These are phyloP conservation scores for Rhododendron williamsianum DNA, from an alignment of 148 eudicot species.

Conservation along the genomic window DNA sequence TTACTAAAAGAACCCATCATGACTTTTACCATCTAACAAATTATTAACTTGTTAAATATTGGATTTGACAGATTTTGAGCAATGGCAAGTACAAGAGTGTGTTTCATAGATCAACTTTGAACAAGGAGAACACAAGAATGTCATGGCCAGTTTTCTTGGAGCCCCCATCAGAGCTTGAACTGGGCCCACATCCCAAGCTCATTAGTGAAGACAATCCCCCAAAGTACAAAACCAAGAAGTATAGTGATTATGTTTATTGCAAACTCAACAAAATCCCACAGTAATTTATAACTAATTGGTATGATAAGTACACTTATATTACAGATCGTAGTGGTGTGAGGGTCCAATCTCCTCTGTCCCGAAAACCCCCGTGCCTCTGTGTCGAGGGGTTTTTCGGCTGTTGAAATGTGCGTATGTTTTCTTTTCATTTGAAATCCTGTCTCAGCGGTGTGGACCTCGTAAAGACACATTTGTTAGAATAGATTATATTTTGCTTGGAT, in stretches of 20 bases:
- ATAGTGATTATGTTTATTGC: slow-evolving; percentile 24
- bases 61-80: slow-evolving; percentile 34
- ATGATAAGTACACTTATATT: too few relatives aligned
- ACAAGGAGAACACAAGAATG: slow-evolving; percentile 40
- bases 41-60: neutral
- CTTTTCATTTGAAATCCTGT: too few relatives aligned
- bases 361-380: too few relatives aligned
- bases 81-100: slow-evolving; percentile 55
- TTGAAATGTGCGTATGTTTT: too few relatives aligned
- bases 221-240: slow-evolving; percentile 34
- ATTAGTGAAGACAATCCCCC: slow-evolving; percentile 27
- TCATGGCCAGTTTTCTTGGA: slow-evolving; percentile 53
- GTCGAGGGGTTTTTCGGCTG: too few relatives aligned
- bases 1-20: neutral
- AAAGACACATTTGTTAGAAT: too few relatives aligned
- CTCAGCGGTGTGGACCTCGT: too few relatives aligned
- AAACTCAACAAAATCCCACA: slow-evolving; percentile 38
- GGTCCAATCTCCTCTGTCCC: too few relatives aligned
- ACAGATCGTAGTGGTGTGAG: too few relatives aligned
- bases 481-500: too few relatives aligned
- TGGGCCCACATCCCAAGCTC: slow-evolving; percentile 39
- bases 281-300: neutral
- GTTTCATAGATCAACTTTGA: slow-evolving; percentile 40
- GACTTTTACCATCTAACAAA: neutral
- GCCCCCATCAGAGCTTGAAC: slow-evolving; percentile 26